phyloP scores from a whole-genome alignment of 768 basidiomycete species.

The Brasilioporus rufonigricans region DNA sequence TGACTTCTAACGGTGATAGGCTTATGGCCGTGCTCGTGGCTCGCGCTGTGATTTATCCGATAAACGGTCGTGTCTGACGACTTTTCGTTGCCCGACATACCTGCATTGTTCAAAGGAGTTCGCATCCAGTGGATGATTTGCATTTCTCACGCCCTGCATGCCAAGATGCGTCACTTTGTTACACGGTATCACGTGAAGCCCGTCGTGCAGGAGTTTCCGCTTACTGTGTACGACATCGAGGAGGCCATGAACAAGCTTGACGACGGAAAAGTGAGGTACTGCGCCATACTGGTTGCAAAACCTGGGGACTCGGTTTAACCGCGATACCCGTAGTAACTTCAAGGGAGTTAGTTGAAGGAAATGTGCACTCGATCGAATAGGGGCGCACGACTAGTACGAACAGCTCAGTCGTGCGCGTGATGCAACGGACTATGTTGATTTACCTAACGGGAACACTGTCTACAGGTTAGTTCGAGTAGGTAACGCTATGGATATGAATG shows the following conservation, averaged over 20 bases:
- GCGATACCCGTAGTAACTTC: too few species aligned
- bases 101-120: slow-evolving; percentile 14
- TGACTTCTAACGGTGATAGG: slow-evolving; percentile 15
- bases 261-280: slow-evolving; percentile 26
- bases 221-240: slow-evolving; percentile 25
- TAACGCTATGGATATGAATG: too few species aligned
- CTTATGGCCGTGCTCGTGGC: slow-evolving; percentile 19
- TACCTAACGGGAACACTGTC: too few species aligned
- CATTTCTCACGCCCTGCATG: slow-evolving; percentile 14
- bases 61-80: slow-evolving; percentile 15
- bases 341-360: too few species aligned
- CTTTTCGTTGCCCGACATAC: slow-evolving; percentile 12
- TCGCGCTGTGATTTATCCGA: slow-evolving; percentile 13
- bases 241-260: too few species aligned
- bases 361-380: too few species aligned
- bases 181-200: slow-evolving; percentile 22
- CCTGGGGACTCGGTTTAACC: too few species aligned
- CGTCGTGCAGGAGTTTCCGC: slow-evolving; percentile 26
- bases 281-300: slow-evolving; percentile 23
- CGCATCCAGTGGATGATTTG: slow-evolving; percentile 11
- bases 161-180: slow-evolving; percentile 26
- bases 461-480: too few species aligned
- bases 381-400: too few species aligned
- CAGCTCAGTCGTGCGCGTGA: too few species aligned
- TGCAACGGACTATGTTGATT: too few species aligned